Evolutionary conservation across 768 basidiomycete species (phyloP).

Genomic region (Pisolithus albus): DNA sequence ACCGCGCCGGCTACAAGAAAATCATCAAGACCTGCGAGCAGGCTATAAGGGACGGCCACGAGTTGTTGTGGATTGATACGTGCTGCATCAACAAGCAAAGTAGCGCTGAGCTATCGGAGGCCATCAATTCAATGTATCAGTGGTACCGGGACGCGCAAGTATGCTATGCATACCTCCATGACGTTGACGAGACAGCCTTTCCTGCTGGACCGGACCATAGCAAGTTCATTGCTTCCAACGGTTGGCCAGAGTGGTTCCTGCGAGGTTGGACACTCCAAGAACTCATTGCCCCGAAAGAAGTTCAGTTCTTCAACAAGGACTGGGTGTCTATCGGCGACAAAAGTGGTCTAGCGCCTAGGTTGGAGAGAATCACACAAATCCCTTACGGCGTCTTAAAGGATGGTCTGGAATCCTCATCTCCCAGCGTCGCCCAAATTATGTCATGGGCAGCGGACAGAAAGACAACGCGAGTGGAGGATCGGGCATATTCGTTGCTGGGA

Average conservation of each 20-base stretch:
- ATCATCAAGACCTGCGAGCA: neutral
- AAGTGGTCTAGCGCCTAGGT: neutral
- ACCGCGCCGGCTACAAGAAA: neutral
- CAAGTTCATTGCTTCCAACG: neutral
- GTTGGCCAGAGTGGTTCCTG: conserved; percentile 10
- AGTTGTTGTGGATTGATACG: conserved; percentile 12
- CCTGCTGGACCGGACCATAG: neutral
- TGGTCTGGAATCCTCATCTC: neutral
- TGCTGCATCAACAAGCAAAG: conserved; percentile 16
- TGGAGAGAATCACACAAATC: neutral
- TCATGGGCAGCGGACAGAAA: conserved; percentile 13
- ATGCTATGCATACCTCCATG: conserved; percentile 13
- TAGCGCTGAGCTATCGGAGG: conserved; percentile 14
- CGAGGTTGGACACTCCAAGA: conserved; percentile 4
- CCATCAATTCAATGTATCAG: conserved; percentile 15
- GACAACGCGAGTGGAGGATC: conserved; percentile 12
- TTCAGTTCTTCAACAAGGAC: conserved; percentile 10
- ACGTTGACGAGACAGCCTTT: neutral
- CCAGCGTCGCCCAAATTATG: conserved; percentile 6
- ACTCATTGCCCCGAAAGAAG: conserved; percentile 9
- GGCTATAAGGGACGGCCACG: conserved; percentile 3
- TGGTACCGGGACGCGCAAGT: conserved; percentile 14
- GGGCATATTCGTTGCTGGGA: conserved; percentile 14
- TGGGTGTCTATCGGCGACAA: conserved; percentile 10
- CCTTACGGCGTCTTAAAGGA: conserved; percentile 1